Percentiles rank a stretch among this genome's conserved stretches.
Evolutionary conservation across 2,329 filamentous ascomycete species (phyloP).

Genomic region (Neofusicoccum parvum): DNA sequence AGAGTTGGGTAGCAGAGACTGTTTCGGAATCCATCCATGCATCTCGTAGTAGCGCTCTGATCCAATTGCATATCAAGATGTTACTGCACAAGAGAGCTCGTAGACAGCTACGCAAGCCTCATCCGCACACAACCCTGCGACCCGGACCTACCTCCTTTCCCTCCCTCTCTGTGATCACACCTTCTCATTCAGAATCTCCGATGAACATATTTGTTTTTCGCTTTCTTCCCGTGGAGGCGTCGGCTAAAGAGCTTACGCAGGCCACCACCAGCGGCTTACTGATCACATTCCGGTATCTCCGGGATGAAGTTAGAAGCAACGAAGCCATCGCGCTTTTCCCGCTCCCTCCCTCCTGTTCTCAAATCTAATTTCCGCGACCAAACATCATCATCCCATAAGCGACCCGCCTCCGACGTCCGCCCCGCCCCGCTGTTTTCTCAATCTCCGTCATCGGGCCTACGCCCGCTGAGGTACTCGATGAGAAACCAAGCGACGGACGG

Average conservation of each 20-base stretch:
- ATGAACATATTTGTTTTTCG: background rate
- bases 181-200: background rate
- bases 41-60: background rate
- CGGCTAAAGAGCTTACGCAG: background rate
- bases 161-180: background rate
- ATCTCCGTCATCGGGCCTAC: background rate
- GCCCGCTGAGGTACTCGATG: background rate
- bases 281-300: conserved; percentile 7
- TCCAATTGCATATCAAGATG: background rate
- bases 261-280: background rate
- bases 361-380: background rate
- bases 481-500: background rate
- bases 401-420: background rate
- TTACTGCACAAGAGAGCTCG: background rate
- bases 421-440: background rate
- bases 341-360: background rate
- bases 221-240: background rate
- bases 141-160: conserved; percentile 12
- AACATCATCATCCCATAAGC: too few relatives aligned
- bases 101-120: background rate
- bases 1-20: background rate
- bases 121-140: background rate
- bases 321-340: background rate
- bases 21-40: background rate
- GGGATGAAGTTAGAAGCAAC: background rate